These are phyloP conservation scores for Clarireedia hainanense DNA, from an alignment of 2,329 filamentous ascomycete genomes.

Conservation along the genomic window DNA sequence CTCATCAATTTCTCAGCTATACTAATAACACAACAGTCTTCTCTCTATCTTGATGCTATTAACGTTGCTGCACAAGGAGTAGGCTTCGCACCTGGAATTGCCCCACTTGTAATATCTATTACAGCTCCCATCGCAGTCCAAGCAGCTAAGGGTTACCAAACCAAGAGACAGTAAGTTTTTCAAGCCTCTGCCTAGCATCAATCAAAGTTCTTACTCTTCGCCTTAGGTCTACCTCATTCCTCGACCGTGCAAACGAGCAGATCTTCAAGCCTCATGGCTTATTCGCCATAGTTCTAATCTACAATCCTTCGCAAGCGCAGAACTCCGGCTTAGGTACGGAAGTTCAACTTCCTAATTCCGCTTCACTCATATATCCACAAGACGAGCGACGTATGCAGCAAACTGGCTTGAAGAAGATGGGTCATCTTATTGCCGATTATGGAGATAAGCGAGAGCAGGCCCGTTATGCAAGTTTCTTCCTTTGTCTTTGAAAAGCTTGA, in stretches of 20 bases:
- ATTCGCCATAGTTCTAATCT: conserved; percentile 45
- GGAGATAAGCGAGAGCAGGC: conserved; percentile 10
- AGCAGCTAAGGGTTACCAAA: conserved; percentile 29
- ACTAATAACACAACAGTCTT: conserved; percentile 15
- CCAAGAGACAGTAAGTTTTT: conserved; percentile 1
- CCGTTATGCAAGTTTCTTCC: conserved; percentile 4
- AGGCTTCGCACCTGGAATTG: conserved; percentile 31
- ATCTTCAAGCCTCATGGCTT: conserved; percentile 49
- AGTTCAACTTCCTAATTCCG: background rate
- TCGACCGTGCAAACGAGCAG: conserved; percentile 45
- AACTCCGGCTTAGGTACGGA: background rate
- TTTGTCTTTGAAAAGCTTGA: background rate
- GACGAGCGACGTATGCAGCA: background rate
- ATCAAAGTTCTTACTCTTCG: background rate
- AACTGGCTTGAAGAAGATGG: conserved; percentile 29
- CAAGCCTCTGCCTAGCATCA: no score
- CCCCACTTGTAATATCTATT: conserved; percentile 34
- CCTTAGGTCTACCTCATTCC: conserved; percentile 37
- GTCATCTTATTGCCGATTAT: conserved; percentile 26
- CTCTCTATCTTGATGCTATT: conserved; percentile 32
- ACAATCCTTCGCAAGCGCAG: conserved; percentile 31
- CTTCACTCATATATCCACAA: background rate
- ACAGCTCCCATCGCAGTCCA: conserved; percentile 35
- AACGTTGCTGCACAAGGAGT: conserved; percentile 35
- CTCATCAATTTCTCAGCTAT: rapidly evolving